Percentiles rank a stretch among this genome's conserved stretches.
Conservation (phyloP, 2,329 filamentous ascomycete species). For the Aspergillus transmontanensis region DNA sequence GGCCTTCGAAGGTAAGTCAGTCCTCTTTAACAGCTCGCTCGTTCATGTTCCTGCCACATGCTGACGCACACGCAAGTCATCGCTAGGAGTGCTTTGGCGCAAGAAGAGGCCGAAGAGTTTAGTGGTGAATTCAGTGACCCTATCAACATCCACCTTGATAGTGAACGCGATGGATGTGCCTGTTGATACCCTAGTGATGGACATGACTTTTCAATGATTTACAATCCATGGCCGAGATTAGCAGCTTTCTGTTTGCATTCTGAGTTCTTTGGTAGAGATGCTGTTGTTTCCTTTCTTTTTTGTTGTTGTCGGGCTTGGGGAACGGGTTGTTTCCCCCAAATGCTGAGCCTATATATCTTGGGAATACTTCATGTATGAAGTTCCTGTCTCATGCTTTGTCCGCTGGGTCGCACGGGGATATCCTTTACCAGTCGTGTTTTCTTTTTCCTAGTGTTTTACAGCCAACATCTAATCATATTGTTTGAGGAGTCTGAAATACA, state of each 20-base stretch:
- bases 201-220: conserved; percentile 29
- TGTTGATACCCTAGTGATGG: conserved; percentile 62
- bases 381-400: conserved; percentile 13
- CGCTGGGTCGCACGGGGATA: conserved; percentile 21
- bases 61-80: conserved; percentile 66
- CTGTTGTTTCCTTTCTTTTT: conserved; percentile 3
- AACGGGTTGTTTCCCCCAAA: conserved; percentile 10
- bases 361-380: conserved; percentile 19
- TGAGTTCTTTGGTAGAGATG: conserved; percentile 21
- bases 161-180: conserved; percentile 87
- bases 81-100: conserved; percentile 88
- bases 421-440: conserved; percentile 14
- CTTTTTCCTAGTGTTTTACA: conserved; percentile 13
- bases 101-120: conserved; percentile 98
- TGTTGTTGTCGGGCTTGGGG: conserved; percentile 9
- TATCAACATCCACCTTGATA: conserved; percentile 97
- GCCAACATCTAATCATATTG: conserved; percentile 17
- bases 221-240: conserved; percentile 22
- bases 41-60: neutral
- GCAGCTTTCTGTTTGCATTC: conserved; percentile 15
- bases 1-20: conserved; percentile 67
- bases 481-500: conserved; percentile 31
- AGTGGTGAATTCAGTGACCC: conserved; percentile 96
- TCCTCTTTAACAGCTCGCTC: neutral
- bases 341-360: conserved; percentile 20